Percentiles rank a stretch among this genome's conserved stretches.
These are phyloP conservation scores for Trichophyton benhamiae DNA, from an alignment of 2,329 filamentous ascomycete genomes.

Conservation along the genomic window DNA sequence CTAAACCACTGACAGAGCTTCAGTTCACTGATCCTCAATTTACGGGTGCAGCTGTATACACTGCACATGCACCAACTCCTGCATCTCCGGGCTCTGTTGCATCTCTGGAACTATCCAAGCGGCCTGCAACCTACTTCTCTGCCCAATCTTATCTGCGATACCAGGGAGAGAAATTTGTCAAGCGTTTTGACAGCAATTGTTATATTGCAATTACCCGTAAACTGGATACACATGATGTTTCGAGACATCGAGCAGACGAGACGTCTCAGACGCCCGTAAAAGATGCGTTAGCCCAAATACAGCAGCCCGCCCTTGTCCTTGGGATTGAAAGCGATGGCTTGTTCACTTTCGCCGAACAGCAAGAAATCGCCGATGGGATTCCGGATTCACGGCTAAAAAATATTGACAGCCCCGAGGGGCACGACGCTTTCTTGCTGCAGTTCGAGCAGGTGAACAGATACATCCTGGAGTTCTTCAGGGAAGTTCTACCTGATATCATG, in stretches of 20 bases:
- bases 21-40: slow-evolving; percentile 55
- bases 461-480: slow-evolving; percentile 68
- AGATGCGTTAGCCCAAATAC: slow-evolving; percentile 65
- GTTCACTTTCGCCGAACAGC: slow-evolving; percentile 93
- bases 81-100: slow-evolving; percentile 22
- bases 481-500: slow-evolving; percentile 85
- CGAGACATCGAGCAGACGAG: slow-evolving; percentile 51
- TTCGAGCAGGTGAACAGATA: slow-evolving; percentile 94
- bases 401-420: slow-evolving; percentile 88
- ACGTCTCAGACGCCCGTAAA: slow-evolving; percentile 42
- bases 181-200: slow-evolving; percentile 94
- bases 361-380: slow-evolving; percentile 76
- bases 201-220: slow-evolving; percentile 98
- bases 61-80: slow-evolving; percentile 20
- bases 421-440: slow-evolving; percentile 90
- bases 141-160: slow-evolving; percentile 96
- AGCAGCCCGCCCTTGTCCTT: slow-evolving; percentile 80
- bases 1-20: slow-evolving; percentile 18
- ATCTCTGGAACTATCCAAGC: slow-evolving; percentile 18
- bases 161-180: slow-evolving; percentile 92
- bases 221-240: slow-evolving; percentile 92
- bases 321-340: slow-evolving; percentile 93
- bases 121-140: slow-evolving; percentile 79
- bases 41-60: slow-evolving; percentile 49
- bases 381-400: slow-evolving; percentile 64